Conservation (phyloP, 495 filamentous ascomycete species). For the Hyaloscypha finlandica region DNA sequence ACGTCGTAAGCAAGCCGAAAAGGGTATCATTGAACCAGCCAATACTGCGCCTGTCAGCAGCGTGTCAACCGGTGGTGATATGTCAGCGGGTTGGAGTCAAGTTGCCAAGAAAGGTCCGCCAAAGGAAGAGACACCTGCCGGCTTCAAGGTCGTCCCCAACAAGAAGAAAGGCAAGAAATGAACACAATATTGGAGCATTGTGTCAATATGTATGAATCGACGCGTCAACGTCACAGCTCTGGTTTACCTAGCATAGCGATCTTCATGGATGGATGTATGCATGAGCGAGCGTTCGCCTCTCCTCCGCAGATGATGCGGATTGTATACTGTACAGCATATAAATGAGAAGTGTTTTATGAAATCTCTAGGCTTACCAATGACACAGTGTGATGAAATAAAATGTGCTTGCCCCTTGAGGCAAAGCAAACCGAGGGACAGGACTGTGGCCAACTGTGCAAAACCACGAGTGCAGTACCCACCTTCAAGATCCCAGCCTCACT, state of each 20-base stretch:
- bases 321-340: neutral
- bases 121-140: conserved; percentile 52
- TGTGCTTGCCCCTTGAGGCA: too few species aligned
- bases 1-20: conserved; percentile 88
- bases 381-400: too few species aligned
- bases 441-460: too few species aligned
- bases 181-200: conserved; percentile 14
- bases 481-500: too few species aligned
- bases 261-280: conserved; percentile 23
- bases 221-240: conserved; percentile 20
- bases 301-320: neutral
- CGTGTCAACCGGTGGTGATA: conserved; percentile 47
- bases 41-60: conserved; percentile 50
- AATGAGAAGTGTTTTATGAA: neutral
- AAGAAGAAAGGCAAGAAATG: conserved; percentile 92
- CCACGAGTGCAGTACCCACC: too few species aligned
- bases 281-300: conserved; percentile 8
- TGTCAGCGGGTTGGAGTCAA: conserved; percentile 82
- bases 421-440: too few species aligned
- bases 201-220: conserved; percentile 33
- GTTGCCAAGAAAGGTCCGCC: conserved; percentile 84
- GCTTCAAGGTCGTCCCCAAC: conserved; percentile 85
- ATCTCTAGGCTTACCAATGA: too few species aligned
- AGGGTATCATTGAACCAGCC: conserved; percentile 71
- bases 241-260: conserved; percentile 26